Conservation (phyloP, 1,284 basidiomycete species). For the Irpex lacteus region DNA sequence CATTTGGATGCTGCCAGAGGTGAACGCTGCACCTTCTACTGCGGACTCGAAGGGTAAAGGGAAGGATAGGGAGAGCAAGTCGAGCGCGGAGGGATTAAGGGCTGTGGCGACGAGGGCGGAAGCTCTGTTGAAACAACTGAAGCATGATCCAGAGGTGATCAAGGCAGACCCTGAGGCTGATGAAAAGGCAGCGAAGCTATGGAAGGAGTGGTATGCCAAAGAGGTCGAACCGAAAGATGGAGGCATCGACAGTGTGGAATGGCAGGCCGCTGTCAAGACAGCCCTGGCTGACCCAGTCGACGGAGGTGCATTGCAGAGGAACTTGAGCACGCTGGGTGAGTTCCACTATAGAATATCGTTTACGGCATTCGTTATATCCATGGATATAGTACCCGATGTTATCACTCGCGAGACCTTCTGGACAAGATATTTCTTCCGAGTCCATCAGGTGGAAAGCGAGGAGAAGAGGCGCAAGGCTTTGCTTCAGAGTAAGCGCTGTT, state of each 20-base stretch:
- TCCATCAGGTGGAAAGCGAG: conserved; percentile 81
- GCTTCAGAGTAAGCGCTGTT: conserved; percentile 58
- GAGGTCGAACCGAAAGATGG: conserved; percentile 52
- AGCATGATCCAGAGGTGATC: conserved; percentile 74
- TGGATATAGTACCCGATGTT: conserved; percentile 61
- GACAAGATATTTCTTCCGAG: conserved; percentile 90
- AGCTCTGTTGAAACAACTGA: conserved; percentile 70
- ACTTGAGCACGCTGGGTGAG: conserved; percentile 62
- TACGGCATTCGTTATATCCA: neutral
- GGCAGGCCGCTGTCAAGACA: conserved; percentile 49
- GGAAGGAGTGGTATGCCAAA: conserved; percentile 55
- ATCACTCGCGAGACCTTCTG: conserved; percentile 78
- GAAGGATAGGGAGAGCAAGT: conserved; percentile 33
- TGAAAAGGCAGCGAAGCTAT: conserved; percentile 52
- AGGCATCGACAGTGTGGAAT: conserved; percentile 54
- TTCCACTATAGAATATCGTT: conserved; percentile 7
- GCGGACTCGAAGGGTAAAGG: conserved; percentile 40
- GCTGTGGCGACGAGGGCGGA: conserved; percentile 76
- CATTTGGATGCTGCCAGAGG: conserved; percentile 68
- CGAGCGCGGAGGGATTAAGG: conserved; percentile 41
- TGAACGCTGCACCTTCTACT: conserved; percentile 21
- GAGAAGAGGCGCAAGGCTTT: conserved; percentile 81
- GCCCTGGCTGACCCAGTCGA: conserved; percentile 50
- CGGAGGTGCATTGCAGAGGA: conserved; percentile 56
- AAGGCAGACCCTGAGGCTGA: conserved; percentile 74